Percentiles rank a stretch among this genome's conserved stretches.
Evolutionary conservation across 202 grass and related monocot species (phyloP).

Genomic region (Brachypodium distachyon): DNA sequence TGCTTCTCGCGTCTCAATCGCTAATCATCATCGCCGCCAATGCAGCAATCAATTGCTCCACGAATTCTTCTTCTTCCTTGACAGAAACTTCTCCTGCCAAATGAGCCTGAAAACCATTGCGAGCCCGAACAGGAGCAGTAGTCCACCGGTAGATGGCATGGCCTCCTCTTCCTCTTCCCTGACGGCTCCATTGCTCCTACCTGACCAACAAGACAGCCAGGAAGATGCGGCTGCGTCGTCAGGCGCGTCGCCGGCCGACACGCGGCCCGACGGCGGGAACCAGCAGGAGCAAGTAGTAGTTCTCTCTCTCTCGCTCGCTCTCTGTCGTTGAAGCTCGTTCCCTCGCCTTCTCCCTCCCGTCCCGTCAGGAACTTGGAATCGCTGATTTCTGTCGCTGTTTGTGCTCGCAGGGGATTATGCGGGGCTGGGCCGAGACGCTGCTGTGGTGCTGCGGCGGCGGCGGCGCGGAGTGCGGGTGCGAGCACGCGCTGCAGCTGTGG

Average conservation of each 20-base stretch:
- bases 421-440: slow-evolving; percentile 48
- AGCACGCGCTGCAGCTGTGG: slow-evolving; percentile 72
- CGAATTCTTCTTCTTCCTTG: neutral
- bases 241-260: neutral
- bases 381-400: neutral
- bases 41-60: neutral
- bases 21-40: neutral
- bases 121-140: neutral
- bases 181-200: neutral
- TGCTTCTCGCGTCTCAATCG: neutral
- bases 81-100: neutral
- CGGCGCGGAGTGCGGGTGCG: slow-evolving; percentile 50
- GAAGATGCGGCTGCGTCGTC: neutral
- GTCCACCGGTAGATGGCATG: neutral
- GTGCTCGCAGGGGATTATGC: slow-evolving; percentile 15
- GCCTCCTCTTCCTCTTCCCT: neutral
- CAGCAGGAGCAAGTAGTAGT: slow-evolving; percentile 7
- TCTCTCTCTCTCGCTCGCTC: too few species aligned
- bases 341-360: neutral
- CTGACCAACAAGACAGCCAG: neutral
- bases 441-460: slow-evolving; percentile 40
- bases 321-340: neutral
- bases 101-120: neutral
- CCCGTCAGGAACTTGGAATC: too few species aligned
- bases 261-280: neutral